Percentiles rank a stretch among this genome's conserved stretches.
Conservation (phyloP, 768 basidiomycete genomes). For the Boletus barrowsii region DNA sequence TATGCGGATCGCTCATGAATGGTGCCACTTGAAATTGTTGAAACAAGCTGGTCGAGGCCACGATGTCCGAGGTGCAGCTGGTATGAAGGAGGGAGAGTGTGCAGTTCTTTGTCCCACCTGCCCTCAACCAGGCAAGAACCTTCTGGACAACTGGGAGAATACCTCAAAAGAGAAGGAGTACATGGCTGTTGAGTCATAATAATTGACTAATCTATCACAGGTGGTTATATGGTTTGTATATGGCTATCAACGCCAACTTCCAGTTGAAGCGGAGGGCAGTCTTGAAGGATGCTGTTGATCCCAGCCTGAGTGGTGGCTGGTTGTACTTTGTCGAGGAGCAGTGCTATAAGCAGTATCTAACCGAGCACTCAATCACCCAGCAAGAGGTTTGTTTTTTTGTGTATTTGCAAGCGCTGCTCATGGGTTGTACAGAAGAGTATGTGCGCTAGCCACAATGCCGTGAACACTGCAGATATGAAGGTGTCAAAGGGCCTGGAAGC, state of each 20-base stretch:
- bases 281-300: not conserved
- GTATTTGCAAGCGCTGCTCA: no score
- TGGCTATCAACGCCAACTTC: not conserved
- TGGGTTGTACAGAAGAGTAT: constrained; percentile 11
- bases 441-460: constrained; percentile 9
- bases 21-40: not conserved
- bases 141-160: not conserved
- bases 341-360: not conserved
- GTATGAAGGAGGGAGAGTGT: not conserved
- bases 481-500: not conserved
- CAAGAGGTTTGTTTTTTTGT: no score
- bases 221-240: not conserved
- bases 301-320: not conserved
- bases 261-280: not conserved
- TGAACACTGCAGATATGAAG: constrained; percentile 2
- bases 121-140: not conserved
- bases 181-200: no score
- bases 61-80: not conserved
- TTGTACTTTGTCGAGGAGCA: not conserved
- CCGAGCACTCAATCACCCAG: no score
- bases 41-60: not conserved
- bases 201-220: not conserved
- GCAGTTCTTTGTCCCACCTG: not conserved
- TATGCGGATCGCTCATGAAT: not conserved
- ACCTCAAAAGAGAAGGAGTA: not conserved